Evolutionary conservation across 2,329 filamentous ascomycete genomes (phyloP).

Genomic region (Monosporascus ibericus): DNA sequence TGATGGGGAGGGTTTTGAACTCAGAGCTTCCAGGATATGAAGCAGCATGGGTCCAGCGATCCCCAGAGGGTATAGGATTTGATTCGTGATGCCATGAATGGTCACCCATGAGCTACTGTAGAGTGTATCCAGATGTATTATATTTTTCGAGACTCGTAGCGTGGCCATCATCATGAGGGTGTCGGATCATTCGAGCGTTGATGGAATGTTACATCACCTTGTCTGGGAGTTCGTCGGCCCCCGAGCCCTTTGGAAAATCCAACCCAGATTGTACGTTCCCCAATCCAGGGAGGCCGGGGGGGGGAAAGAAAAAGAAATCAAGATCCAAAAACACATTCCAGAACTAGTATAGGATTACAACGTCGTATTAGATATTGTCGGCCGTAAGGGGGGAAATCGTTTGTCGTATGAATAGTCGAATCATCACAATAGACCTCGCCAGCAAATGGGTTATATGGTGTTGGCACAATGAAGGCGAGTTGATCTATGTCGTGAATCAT

Average conservation of each 20-base stretch:
- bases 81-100: conserved; percentile 31
- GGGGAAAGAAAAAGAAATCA: conserved; percentile 7
- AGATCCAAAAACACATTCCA: conserved; percentile 15
- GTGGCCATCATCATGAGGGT: conserved; percentile 25
- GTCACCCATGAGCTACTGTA: conserved; percentile 30
- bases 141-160: conserved; percentile 13
- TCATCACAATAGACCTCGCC: conserved; percentile 9
- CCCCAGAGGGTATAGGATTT: conserved; percentile 28
- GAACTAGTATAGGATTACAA: conserved; percentile 27
- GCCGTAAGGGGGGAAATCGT: conserved; percentile 10
- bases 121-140: conserved; percentile 28
- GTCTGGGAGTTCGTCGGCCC: conserved; percentile 14
- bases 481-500: conserved; percentile 31
- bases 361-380: conserved; percentile 17
- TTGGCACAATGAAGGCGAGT: conserved; percentile 16
- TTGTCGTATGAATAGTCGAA: conserved; percentile 1
- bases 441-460: conserved; percentile 9
- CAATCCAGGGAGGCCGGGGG: conserved; percentile 14
- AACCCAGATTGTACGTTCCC: conserved; percentile 15
- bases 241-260: conserved; percentile 11
- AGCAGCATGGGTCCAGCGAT: conserved; percentile 1
- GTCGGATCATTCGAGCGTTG: conserved; percentile 21
- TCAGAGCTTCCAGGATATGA: conserved; percentile 15
- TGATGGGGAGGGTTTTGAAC: conserved; percentile 22
- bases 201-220: conserved; percentile 12